Conservation (phyloP, 208 protist species). For the Crithidia bombi region DNA sequence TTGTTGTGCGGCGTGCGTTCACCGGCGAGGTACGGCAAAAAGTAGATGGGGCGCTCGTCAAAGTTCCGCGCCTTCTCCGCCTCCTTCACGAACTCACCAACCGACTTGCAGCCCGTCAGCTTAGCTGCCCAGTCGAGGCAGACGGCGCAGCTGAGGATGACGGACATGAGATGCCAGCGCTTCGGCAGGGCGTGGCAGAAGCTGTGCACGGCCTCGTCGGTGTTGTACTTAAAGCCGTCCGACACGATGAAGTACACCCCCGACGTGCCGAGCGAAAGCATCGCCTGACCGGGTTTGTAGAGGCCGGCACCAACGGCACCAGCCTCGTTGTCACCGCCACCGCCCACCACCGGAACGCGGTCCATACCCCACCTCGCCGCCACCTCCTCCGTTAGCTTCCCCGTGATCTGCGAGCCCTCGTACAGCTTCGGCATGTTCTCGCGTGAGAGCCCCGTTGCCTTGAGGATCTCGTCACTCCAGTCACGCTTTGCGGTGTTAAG, state of each 20-base stretch:
- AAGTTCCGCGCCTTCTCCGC: constrained; percentile 56
- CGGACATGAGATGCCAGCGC: constrained; percentile 82
- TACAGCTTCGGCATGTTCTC: constrained; percentile 78
- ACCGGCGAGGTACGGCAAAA: constrained; percentile 75
- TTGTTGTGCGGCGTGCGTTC: constrained; percentile 85
- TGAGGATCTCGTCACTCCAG: constrained; percentile 68
- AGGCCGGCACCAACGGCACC: constrained; percentile 71
- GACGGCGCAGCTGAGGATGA: constrained; percentile 80
- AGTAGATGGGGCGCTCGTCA: constrained; percentile 63
- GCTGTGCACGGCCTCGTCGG: constrained; percentile 78
- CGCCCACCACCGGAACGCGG: constrained; percentile 61
- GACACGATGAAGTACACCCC: constrained; percentile 87
- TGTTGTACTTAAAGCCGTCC: constrained; percentile 77
- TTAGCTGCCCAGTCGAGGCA: constrained; percentile 77
- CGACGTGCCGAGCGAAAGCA: constrained; percentile 85
- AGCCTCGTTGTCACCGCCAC: constrained; percentile 80
- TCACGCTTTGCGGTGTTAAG: constrained; percentile 70
- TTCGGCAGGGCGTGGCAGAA: constrained; percentile 81
- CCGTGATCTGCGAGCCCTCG: constrained; percentile 68
- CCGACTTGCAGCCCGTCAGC: constrained; percentile 63
- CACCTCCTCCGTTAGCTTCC: constrained; percentile 44
- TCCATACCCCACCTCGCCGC: constrained; percentile 63
- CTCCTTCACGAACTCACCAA: constrained; percentile 63
- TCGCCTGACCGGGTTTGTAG: constrained; percentile 72
- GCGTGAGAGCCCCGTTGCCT: constrained; percentile 62